Percentiles rank a stretch among this genome's conserved stretches.
Conservation (phyloP, 768 basidiomycete genomes). For the Mycena rosella region DNA sequence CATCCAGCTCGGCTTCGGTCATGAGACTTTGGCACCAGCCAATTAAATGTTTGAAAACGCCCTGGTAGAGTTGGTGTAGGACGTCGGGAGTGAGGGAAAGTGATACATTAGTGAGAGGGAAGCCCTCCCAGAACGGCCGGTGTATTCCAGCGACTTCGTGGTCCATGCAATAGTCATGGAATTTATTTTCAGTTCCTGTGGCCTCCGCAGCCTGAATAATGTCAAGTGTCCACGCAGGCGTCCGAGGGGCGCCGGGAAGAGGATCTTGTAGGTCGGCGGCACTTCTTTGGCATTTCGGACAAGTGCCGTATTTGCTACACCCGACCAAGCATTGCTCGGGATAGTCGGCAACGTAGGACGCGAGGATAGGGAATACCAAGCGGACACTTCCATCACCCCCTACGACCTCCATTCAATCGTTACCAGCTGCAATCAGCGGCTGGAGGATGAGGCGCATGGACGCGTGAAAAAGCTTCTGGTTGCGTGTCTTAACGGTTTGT, state of each 20-base stretch:
- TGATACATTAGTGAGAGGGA: too few relatives aligned
- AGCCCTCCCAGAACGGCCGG: not conserved
- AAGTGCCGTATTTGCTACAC: conserved; percentile 35
- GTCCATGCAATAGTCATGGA: conserved; percentile 23
- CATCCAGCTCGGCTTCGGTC: too few relatives aligned
- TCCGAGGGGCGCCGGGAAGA: not conserved
- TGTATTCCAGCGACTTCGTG: conserved; percentile 30
- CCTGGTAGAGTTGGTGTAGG: too few relatives aligned
- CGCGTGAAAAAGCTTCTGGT: conserved; percentile 44
- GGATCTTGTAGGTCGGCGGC: conserved; percentile 28
- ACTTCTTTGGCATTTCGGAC: conserved; percentile 41
- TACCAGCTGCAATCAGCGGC: conserved; percentile 43
- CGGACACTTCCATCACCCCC: conserved; percentile 48
- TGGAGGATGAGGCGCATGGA: conserved; percentile 49
- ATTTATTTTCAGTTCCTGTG: not conserved
- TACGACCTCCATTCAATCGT: conserved; percentile 47
- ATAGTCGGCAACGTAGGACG: conserved; percentile 42
- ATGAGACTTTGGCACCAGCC: too few relatives aligned
- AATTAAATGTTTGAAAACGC: too few relatives aligned
- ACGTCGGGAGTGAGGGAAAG: too few relatives aligned
- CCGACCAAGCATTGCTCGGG: conserved; percentile 56
- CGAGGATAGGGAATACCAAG: conserved; percentile 13
- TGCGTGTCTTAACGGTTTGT: conserved; percentile 10
- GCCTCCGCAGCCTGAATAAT: conserved; percentile 5
- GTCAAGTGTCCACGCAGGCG: conserved; percentile 16